Base-by-base conservation (phyloP, 768 basidiomycete genomes). In the Leccinum sublutescens region DNA sequence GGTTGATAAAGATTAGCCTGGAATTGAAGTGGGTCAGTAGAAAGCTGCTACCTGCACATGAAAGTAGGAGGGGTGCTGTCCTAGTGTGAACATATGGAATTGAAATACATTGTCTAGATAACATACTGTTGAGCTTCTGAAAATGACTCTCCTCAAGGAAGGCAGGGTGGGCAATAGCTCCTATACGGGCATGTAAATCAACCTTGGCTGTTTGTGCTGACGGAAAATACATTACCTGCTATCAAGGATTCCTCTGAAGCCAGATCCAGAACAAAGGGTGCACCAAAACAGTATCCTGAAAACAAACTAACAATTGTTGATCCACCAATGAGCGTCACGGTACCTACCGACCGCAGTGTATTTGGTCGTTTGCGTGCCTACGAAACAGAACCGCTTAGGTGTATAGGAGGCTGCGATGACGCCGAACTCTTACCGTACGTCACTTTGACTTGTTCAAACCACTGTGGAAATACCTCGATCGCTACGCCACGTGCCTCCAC, bases 221-320 rank as follows among this genome's bases (percentile, higher is more conserved):
- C 11, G 7, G 9, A 29, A 47, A 47, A 48, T 34, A 15, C 27
- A 69, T 27, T 65, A 83, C 83, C 77, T 40, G 82, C 80, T 1
- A 75, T 70, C 38, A 83, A 69, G 50, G 76, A 74, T 45, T 79
- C 78, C 0, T 72, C 78, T 4, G 78, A 73, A 1, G 77, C 76
- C 4, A 79, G 69, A 36, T 83, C 77, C 55, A 85, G 69, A 1
- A 77, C 77, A 59, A 77, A 83, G 0, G 82, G 78, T 14, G 75
- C 84, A 4, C 83, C 83, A 55, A 84, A 84, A 64, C 83, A 86
- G 55, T 85, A 84, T 5, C 83, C 82, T 84, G 36, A 14, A 25
- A 25, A 19, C 21, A 43, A 15, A 17, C 50, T 25, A 36, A 40
- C 43, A 19, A 56, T 21, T 14, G n/a, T 7, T n/a, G 25, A 21